These are phyloP conservation scores for Vaccinium macrocarpon DNA, from an alignment of 148 eudicot species.

Conservation along the genomic window DNA sequence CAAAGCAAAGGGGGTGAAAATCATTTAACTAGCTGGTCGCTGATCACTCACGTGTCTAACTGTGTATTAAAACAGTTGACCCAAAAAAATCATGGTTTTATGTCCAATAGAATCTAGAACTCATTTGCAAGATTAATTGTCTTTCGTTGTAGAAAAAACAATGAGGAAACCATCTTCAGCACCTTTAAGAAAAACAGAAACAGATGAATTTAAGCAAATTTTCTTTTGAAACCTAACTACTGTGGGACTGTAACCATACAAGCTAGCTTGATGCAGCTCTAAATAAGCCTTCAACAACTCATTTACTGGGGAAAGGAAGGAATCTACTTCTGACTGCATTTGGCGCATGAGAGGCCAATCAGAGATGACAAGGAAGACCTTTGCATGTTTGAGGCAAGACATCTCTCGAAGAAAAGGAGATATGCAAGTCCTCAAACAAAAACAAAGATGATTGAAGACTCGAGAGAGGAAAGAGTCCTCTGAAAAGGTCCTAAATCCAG, in stretches of 20 bases:
- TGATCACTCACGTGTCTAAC: not conserved
- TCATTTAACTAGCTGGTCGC: not conserved
- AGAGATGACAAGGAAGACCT: not conserved
- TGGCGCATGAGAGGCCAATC: not conserved
- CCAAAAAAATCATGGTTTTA: not conserved
- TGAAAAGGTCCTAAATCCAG: not conserved
- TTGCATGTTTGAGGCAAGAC: not conserved
- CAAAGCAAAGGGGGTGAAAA: not conserved
- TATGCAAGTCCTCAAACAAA: not conserved
- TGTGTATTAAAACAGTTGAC: not conserved
- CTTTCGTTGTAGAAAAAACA: not conserved
- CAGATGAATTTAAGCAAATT: not conserved
- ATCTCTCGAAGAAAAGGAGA: not conserved
- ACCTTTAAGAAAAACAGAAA: not conserved
- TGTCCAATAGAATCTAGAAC: not conserved
- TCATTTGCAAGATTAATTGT: not conserved
- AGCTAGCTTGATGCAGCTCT: not conserved
- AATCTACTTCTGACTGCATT: no score
- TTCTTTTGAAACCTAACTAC: not conserved
- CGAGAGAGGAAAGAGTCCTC: not conserved
- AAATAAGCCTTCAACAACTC: no score
- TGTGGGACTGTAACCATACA: not conserved
- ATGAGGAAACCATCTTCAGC: not conserved
- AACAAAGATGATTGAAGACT: not conserved
- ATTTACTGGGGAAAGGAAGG: no score